These are phyloP conservation scores for Sarocladiaceae sp. DNA, from an alignment of 2,329 filamentous ascomycete species.

Conservation along the genomic window DNA sequence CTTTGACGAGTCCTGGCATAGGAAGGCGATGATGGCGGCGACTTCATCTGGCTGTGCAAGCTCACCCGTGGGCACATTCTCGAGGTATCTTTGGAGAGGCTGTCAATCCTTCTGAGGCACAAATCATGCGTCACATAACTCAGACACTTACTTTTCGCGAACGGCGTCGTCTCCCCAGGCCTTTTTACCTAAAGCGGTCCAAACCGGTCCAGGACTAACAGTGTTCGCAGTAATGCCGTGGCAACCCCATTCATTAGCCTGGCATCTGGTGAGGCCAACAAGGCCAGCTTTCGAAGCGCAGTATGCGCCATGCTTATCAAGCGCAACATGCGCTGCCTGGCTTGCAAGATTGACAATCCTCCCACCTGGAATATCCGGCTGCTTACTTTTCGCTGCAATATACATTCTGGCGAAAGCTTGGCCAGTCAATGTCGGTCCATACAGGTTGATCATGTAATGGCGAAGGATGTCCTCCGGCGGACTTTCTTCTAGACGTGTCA, in stretches of 20 bases:
- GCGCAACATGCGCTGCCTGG: conserved; percentile 14
- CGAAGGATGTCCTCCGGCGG: conserved; percentile 11
- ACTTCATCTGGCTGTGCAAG: conserved; percentile 14
- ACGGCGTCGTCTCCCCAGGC: conserved; percentile 13
- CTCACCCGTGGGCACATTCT: conserved; percentile 13
- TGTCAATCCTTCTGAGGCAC: too few relatives aligned
- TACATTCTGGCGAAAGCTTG: conserved; percentile 13
- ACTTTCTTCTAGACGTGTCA: conserved; percentile 12
- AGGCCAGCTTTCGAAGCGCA: conserved; percentile 14
- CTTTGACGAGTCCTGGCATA: conserved; percentile 13
- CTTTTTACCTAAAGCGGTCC: conserved; percentile 14
- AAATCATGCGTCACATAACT: too few relatives aligned
- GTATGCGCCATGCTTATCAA: conserved; percentile 13
- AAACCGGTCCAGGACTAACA: conserved; percentile 12
- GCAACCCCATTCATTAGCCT: conserved; percentile 12
- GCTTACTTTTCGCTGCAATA: conserved; percentile 3
- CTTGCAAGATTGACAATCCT: conserved; percentile 13
- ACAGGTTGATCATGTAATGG: conserved; percentile 14
- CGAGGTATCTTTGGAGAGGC: conserved; percentile 8
- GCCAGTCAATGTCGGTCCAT: conserved; percentile 12
- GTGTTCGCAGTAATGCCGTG: conserved; percentile 13
- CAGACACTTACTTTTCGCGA: conserved; percentile 11
- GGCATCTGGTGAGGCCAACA: conserved; percentile 12
- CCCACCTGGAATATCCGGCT: conserved; percentile 10
- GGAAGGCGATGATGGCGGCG: conserved; percentile 11